phyloP scores from a whole-genome alignment of 495 filamentous ascomycete genomes.

The Emericellopsis terricola region DNA sequence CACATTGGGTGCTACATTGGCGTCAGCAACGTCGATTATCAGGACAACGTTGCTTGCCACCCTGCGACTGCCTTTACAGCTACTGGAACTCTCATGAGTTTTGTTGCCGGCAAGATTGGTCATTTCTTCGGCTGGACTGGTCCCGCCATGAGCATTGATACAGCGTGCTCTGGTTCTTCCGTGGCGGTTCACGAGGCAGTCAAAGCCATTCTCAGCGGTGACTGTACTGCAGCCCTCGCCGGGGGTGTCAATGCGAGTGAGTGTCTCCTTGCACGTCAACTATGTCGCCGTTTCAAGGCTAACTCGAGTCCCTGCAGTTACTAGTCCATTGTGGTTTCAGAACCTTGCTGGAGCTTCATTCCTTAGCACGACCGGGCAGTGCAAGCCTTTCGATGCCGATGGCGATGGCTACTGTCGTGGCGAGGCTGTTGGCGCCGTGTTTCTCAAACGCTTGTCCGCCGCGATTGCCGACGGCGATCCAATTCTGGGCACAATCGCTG shows the following conservation, averaged over 20 bases:
- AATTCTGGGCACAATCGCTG: constrained; percentile 35
- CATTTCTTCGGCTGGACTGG: constrained; percentile 37
- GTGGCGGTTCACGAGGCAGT: constrained; percentile 26
- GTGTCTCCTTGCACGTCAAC: too few species aligned
- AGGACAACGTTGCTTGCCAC: constrained; percentile 13
- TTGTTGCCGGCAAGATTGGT: constrained; percentile 10
- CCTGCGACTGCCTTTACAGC: constrained; percentile 10
- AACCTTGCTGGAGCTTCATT: constrained; percentile 22
- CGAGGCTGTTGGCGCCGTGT: constrained; percentile 32
- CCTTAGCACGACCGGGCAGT: constrained; percentile 10
- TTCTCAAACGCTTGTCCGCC: constrained; percentile 31
- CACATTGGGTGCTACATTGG: constrained; percentile 17
- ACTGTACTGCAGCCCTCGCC: constrained; percentile 22
- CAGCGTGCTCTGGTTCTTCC: constrained; percentile 34
- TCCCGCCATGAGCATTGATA: constrained; percentile 33
- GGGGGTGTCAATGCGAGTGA: constrained; percentile 17
- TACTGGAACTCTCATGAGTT: constrained; percentile 11
- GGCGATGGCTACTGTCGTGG: constrained; percentile 43
- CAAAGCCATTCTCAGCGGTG: constrained; percentile 19
- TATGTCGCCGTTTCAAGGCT: too few species aligned
- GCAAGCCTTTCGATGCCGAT: constrained; percentile 17
- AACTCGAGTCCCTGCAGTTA: too few species aligned
- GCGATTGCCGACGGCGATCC: constrained; percentile 27
- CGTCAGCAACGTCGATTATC: constrained; percentile 10
- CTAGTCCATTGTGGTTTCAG: constrained; percentile 10